A percentile compares a stretch with the other conserved stretches of the same genome.
Conservation (phyloP, 2,329 filamentous ascomycete genomes). For the Epichloe brachyelytri region DNA sequence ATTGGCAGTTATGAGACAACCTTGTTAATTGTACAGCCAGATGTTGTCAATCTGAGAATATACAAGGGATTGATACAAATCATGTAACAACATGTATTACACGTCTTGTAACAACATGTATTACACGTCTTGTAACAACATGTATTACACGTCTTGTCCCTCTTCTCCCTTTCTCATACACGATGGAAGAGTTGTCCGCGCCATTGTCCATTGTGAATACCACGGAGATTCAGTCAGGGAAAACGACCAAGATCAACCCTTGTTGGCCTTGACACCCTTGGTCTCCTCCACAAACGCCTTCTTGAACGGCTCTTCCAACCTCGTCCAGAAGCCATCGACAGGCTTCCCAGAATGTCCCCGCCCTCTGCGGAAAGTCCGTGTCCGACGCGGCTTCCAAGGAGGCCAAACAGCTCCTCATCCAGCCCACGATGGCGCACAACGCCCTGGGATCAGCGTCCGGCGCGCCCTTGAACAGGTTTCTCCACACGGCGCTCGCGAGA, state of each 20-base stretch:
- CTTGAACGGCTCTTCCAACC: conserved; percentile 26
- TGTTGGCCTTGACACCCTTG: background rate
- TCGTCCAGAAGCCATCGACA: conserved; percentile 31
- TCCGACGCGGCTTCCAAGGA: conserved; percentile 38
- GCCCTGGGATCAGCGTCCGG: conserved; percentile 36
- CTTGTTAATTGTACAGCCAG: background rate
- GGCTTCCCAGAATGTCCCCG: conserved; percentile 23
- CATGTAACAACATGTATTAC: background rate
- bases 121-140: background rate
- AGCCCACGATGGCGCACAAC: conserved; percentile 42
- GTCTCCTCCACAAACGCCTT: background rate
- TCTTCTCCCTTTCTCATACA: background rate
- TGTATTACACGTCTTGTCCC: too few relatives aligned
- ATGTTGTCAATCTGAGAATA: background rate
- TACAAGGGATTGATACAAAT: background rate
- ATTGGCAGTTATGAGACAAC: background rate
- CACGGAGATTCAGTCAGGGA: too few relatives aligned
- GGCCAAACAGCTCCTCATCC: conserved; percentile 37
- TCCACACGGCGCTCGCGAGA: conserved; percentile 75
- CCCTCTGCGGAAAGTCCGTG: conserved; percentile 20
- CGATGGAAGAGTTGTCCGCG: too few relatives aligned
- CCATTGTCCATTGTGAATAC: too few relatives aligned
- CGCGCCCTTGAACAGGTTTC: conserved; percentile 74
- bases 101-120: background rate
- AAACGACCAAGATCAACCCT: too few relatives aligned